phyloP scores from a whole-genome alignment of 2,329 filamentous ascomycete genomes.

The Paecilomyces dactylethromorphus region DNA sequence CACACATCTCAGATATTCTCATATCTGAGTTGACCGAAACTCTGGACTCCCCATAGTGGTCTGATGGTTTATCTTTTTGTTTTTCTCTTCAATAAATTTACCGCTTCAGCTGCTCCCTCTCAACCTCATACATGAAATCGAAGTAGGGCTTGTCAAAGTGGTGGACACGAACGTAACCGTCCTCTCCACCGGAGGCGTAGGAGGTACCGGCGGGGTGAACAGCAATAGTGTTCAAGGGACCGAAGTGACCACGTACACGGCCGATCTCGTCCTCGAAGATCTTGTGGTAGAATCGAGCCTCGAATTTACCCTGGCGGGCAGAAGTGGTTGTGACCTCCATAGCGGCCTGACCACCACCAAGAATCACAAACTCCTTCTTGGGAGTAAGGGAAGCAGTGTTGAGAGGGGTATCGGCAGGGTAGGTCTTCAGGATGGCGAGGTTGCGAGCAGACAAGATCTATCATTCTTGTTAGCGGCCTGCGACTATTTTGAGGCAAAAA shows the following conservation, averaged over 20 bases:
- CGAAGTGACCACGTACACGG: slow-evolving; percentile 93
- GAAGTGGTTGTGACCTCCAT: slow-evolving; percentile 98
- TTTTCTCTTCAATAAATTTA: slow-evolving; percentile 18
- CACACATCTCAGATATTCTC: neutral
- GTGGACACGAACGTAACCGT: slow-evolving; percentile 96
- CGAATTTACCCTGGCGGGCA: slow-evolving; percentile 95
- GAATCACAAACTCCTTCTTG: slow-evolving; percentile 96
- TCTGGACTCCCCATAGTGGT: neutral
- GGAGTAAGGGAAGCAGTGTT: slow-evolving; percentile 92
- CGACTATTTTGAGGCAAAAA: slow-evolving; percentile 71
- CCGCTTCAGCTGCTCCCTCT: slow-evolving; percentile 63
- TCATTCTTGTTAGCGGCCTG: neutral
- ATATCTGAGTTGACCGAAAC: neutral
- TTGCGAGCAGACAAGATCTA: slow-evolving; percentile 77
- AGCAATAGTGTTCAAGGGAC: slow-evolving; percentile 91
- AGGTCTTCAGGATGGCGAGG: slow-evolving; percentile 89
- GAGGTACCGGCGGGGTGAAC: slow-evolving; percentile 85
- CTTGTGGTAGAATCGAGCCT: slow-evolving; percentile 99
- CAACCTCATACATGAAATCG: slow-evolving; percentile 98
- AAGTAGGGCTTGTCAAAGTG: slow-evolving; percentile 99
- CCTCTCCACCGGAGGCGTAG: slow-evolving; percentile 94
- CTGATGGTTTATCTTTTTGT: slow-evolving; percentile 8
- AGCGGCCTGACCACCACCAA: slow-evolving; percentile 95
- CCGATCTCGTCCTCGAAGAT: slow-evolving; percentile 99
- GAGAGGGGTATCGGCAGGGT: slow-evolving; percentile 83